A percentile compares a stretch with the other conserved stretches of the same genome.
Evolutionary conservation across 768 basidiomycete genomes (phyloP).

Genomic region (Podaxis mareebaensis): DNA sequence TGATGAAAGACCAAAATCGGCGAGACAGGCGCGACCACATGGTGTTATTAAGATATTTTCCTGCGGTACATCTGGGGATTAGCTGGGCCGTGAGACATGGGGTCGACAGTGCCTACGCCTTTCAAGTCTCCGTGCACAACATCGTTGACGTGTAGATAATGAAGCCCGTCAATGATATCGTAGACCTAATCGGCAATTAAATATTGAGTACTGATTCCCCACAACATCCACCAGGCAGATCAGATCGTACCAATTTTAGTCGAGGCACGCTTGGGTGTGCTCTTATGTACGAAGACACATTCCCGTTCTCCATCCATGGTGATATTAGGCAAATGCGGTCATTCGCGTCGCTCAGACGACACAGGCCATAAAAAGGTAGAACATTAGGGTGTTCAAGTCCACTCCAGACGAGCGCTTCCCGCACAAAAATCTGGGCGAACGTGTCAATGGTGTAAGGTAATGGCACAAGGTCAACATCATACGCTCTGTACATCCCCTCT

Average conservation of each 20-base stretch:
- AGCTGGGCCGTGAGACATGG: background rate
- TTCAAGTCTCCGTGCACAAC: constrained; percentile 26
- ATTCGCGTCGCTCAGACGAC: too few relatives aligned
- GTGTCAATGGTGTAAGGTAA: too few relatives aligned
- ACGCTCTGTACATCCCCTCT: too few relatives aligned
- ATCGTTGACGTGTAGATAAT: constrained; percentile 16
- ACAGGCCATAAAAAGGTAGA: constrained; percentile 15
- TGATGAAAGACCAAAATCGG: constrained; percentile 27
- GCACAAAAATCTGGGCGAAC: background rate
- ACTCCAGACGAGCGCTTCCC: constrained; percentile 14
- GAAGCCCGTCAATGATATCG: constrained; percentile 17
- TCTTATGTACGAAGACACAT: too few relatives aligned
- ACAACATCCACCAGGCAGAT: too few relatives aligned
- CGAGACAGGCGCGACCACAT: constrained; percentile 21
- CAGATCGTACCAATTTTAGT: too few relatives aligned
- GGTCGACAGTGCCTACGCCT: constrained; percentile 15
- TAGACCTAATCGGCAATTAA: background rate
- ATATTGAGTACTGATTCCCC: too few relatives aligned
- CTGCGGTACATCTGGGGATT: constrained; percentile 9
- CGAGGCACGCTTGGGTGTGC: too few relatives aligned
- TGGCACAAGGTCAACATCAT: too few relatives aligned
- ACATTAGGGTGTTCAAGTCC: constrained; percentile 10
- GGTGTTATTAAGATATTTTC: constrained; percentile 25
- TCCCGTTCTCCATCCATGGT: too few relatives aligned
- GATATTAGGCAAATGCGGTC: too few relatives aligned